phyloP scores from a whole-genome alignment of 805 yeast genomes.

The Tetrapisispora taiwanensis region DNA sequence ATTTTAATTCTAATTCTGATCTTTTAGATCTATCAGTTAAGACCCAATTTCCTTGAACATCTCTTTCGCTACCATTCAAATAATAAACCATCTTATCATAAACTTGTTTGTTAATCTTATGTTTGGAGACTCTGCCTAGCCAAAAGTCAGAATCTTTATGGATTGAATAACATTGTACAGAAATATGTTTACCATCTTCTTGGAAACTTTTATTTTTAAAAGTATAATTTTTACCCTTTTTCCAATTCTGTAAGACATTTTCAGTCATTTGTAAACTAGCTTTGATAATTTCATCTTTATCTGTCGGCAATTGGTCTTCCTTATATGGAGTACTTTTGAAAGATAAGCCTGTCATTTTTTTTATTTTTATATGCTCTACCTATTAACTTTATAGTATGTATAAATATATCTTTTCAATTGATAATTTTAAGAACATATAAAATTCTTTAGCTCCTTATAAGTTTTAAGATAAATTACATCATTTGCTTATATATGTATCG shows the following conservation, averaged over 20 bases:
- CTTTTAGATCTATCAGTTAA: conserved; percentile 24
- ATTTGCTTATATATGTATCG: too few relatives aligned
- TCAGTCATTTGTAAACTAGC: conserved; percentile 21
- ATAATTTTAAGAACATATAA: too few relatives aligned
- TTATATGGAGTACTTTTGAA: conserved; percentile 4
- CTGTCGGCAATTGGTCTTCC: conserved; percentile 9
- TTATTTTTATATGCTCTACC: neutral
- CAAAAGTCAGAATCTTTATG: conserved; percentile 26
- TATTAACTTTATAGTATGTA: too few relatives aligned
- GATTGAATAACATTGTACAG: conserved; percentile 27
- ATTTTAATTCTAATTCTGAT: conserved; percentile 27
- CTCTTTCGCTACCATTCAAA: conserved; percentile 23
- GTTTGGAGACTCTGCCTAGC: conserved; percentile 27
- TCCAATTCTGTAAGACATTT: conserved; percentile 22
- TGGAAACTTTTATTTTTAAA: conserved; percentile 11
- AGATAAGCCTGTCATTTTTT: neutral
- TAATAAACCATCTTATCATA: conserved; percentile 23
- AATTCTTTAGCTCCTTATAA: too few relatives aligned
- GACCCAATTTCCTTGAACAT: conserved; percentile 10
- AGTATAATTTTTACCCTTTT: conserved; percentile 25
- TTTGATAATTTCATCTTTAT: conserved; percentile 7
- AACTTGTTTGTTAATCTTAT: conserved; percentile 8
- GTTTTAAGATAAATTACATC: too few relatives aligned
- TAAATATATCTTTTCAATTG: too few relatives aligned
- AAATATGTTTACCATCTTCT: conserved; percentile 17